Evolutionary conservation across 2,329 filamentous ascomycete genomes (phyloP).

Genomic region (Trichophyton verrucosum): DNA sequence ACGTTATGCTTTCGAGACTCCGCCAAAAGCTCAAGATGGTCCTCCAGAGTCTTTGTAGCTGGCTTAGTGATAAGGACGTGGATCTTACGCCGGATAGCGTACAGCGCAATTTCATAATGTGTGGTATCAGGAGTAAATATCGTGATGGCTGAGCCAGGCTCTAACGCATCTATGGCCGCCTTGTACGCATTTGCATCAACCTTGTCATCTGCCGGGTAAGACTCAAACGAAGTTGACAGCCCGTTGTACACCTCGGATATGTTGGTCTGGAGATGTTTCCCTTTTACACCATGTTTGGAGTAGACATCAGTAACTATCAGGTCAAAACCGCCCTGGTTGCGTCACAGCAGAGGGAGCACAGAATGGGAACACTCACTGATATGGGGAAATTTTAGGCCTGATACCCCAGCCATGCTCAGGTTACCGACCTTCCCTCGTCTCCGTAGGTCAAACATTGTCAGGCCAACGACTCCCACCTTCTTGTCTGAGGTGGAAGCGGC

Average conservation of each 20-base stretch:
- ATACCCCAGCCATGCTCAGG: conserved; percentile 80
- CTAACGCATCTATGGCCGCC: conserved; percentile 69
- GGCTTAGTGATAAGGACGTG: conserved; percentile 93
- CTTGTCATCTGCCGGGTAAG: conserved; percentile 62
- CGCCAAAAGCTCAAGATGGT: conserved; percentile 65
- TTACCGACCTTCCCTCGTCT: conserved; percentile 77
- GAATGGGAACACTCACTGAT: conserved; percentile 54
- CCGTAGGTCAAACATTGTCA: conserved; percentile 80
- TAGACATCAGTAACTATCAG: background rate
- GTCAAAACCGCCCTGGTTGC: background rate
- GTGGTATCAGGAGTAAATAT: conserved; percentile 94
- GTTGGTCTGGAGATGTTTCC: conserved; percentile 74
- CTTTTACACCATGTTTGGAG: conserved; percentile 29
- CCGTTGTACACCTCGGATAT: conserved; percentile 79
- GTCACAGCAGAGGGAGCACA: conserved; percentile 11
- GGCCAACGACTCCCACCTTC: conserved; percentile 84
- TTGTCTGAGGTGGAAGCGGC: conserved; percentile 81
- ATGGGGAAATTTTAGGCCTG: conserved; percentile 78
- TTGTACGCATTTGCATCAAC: conserved; percentile 75
- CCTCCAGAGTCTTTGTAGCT: conserved; percentile 67
- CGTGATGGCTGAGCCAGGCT: conserved; percentile 75
- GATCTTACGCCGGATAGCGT: conserved; percentile 75
- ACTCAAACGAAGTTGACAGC: conserved; percentile 74
- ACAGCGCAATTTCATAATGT: conserved; percentile 82
- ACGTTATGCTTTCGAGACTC: conserved; percentile 63